Base-by-base conservation (phyloP, 768 basidiomycete species). In the Galerina marginata region DNA sequence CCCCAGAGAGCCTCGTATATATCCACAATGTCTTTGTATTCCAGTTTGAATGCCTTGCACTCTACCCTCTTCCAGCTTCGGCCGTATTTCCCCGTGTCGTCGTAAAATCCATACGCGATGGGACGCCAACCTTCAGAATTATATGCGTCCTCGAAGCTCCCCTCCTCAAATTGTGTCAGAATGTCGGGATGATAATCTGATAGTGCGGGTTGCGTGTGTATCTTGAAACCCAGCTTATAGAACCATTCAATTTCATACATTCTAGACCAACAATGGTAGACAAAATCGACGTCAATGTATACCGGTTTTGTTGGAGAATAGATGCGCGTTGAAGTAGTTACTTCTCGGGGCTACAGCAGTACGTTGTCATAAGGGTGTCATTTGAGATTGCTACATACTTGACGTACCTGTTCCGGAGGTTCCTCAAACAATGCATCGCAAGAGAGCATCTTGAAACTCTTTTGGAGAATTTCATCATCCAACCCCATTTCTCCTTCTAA, bases 221-320 rank as follows among this genome's bases (percentile, higher is more conserved):
- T 49, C 44, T 64, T 60, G 45, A 56, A 60, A 33, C 59, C 49
- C 20, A 57, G 50, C 16, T 26, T 64, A 50, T 64, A 64, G 33
- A 44, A 29, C 55, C 54, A 64, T n/a, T 51, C 63, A 25, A 60
- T 38, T 11, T 58, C n/a, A 29, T 54, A 11, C n/a, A 2, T 43
- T 16, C 59, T 26, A 33, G 47, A 16, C 39, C 44, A 33, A 26
- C 52, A 59, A 48, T 59, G 54, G 20, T 56, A 63, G 14, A 43
- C 25, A 54, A 63, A 59, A 33, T 63, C 59, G 42, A 60, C 59
- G 38, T 60, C 63, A 15, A 64, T 49, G 45, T 60, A 60, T 23
- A 42, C 25, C 16, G 59, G 63, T 23, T 37, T 49, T 14, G 55
- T 54, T 12, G 59, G 59, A 16, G 63, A 60, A 36, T 60, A 60